These are phyloP conservation scores for Silene conica DNA, from an alignment of 148 eudicot species.

Conservation along the genomic window DNA sequence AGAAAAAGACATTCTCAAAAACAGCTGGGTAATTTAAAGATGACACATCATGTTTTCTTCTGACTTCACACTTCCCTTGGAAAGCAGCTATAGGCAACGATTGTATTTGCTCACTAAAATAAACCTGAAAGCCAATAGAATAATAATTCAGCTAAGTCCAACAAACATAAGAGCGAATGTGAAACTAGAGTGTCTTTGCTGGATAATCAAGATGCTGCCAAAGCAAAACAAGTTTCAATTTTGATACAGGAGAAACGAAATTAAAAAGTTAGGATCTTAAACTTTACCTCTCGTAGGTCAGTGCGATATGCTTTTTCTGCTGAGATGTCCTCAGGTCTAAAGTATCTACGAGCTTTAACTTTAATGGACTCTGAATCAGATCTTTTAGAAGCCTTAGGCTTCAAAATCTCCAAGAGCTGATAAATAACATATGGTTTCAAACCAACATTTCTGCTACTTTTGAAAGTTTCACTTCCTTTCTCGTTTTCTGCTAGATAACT, in stretches of 20 bases:
- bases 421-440: constrained; percentile 81
- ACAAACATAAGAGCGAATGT: background rate
- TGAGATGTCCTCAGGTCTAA: constrained; percentile 89
- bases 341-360: constrained; percentile 69
- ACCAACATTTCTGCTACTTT: constrained; percentile 93
- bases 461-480: constrained; percentile 49
- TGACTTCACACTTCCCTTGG: constrained; percentile 86
- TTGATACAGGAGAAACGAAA: constrained; percentile 4
- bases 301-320: constrained; percentile 86
- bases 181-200: background rate
- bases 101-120: constrained; percentile 71
- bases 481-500: constrained; percentile 48
- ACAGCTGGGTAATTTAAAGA: constrained; percentile 44
- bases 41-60: constrained; percentile 58
- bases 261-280: background rate
- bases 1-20: constrained; percentile 74
- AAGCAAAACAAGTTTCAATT: background rate
- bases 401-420: constrained; percentile 59
- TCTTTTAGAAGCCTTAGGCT: constrained; percentile 40
- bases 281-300: constrained; percentile 79
- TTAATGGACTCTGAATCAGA: constrained; percentile 39
- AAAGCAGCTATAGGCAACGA: constrained; percentile 38
- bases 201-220: background rate
- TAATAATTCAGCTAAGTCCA: constrained; percentile 1
- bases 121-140: constrained; percentile 47